These are phyloP conservation scores for Pythium pectinolyticum DNA, from an alignment of 352 stramenopile species.

Conservation along the genomic window DNA sequence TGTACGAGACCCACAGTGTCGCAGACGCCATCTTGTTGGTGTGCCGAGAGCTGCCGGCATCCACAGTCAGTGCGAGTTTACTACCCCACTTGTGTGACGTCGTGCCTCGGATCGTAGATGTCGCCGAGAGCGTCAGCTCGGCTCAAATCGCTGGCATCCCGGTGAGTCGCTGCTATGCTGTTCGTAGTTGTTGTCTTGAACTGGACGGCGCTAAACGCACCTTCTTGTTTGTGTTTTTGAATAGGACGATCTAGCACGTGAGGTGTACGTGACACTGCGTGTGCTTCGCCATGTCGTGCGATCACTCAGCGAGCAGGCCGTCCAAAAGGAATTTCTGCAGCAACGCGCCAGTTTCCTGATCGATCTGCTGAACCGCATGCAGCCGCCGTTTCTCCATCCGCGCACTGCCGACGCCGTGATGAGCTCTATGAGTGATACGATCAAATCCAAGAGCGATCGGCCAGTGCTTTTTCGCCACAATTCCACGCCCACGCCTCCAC, in stretches of 20 bases:
- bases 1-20: slow-evolving; percentile 71
- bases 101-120: slow-evolving; percentile 50
- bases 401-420: slow-evolving; percentile 54
- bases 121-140: slow-evolving; percentile 67
- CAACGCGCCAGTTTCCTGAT: slow-evolving; percentile 41
- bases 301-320: slow-evolving; percentile 44
- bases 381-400: slow-evolving; percentile 71
- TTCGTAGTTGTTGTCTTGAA: background rate
- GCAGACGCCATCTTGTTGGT: slow-evolving; percentile 64
- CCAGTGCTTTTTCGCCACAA: slow-evolving; percentile 9
- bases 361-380: slow-evolving; percentile 50
- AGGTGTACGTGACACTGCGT: slow-evolving; percentile 72
- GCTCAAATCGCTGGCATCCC: slow-evolving; percentile 66
- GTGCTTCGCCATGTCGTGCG: slow-evolving; percentile 63
- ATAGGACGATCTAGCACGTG: slow-evolving; percentile 64
- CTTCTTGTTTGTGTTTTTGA: background rate
- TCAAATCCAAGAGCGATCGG: slow-evolving; percentile 2
- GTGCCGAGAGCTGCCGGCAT: slow-evolving; percentile 59
- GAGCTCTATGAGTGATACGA: slow-evolving; percentile 36
- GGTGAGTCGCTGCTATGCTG: slow-evolving; percentile 34
- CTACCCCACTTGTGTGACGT: slow-evolving; percentile 36
- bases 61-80: slow-evolving; percentile 42
- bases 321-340: slow-evolving; percentile 56
- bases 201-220: too few relatives aligned
- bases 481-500: slow-evolving; percentile 13